These are phyloP conservation scores for Tylopilus sp. DNA, from an alignment of 768 basidiomycete genomes.

Conservation along the genomic window DNA sequence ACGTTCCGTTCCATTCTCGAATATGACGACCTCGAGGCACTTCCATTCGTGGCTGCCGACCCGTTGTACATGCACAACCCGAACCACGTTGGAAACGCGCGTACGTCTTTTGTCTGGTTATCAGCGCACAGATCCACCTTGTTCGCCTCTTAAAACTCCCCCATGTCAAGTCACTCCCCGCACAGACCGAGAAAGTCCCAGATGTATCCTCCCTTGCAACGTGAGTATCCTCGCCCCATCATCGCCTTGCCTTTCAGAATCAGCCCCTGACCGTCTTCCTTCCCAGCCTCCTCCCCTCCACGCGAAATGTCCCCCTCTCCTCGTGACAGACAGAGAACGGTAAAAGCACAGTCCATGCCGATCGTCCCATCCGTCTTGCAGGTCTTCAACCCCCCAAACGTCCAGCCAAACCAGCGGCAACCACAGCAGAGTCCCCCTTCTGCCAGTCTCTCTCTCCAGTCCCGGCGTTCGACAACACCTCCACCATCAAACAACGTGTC, in stretches of 20 bases:
- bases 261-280: neutral
- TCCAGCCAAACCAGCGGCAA: conserved; percentile 36
- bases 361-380: conserved; percentile 56
- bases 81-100: conserved; percentile 69
- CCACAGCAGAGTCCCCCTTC: conserved; percentile 35
- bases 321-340: conserved; percentile 46
- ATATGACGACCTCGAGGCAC: conserved; percentile 43
- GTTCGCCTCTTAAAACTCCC: conserved; percentile 21
- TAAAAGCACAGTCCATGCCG: conserved; percentile 61
- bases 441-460: conserved; percentile 32
- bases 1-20: too few relatives aligned
- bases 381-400: conserved; percentile 38
- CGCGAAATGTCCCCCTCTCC: conserved; percentile 44
- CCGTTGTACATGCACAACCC: conserved; percentile 32
- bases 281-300: conserved; percentile 27
- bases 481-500: conserved; percentile 30
- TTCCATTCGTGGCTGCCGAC: conserved; percentile 49
- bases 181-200: conserved; percentile 55
- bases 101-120: conserved; percentile 28
- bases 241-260: conserved; percentile 8
- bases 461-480: conserved; percentile 32
- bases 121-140: conserved; percentile 33
- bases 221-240: too few relatives aligned
- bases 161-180: conserved; percentile 59
- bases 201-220: conserved; percentile 45